Base-by-base conservation (phyloP, 805 yeast species). In the Wickerhamomyces bisporus region DNA sequence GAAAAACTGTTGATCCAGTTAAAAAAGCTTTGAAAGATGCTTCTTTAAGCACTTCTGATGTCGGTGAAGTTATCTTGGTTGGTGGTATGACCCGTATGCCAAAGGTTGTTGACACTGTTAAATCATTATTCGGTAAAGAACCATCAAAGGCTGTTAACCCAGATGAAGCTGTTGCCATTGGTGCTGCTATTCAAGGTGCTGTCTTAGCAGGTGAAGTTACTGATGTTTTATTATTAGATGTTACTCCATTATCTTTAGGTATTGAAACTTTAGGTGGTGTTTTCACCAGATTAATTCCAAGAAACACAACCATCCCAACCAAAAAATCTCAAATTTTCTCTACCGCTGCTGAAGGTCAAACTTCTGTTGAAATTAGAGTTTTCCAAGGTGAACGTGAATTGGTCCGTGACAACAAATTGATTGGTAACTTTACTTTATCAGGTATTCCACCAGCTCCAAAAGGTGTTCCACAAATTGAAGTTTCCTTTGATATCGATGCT, bases 31-130 rank as follows among this genome's bases (percentile, higher is more conserved):
- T 85, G 43, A 73, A 79, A 55, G 94, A 85, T 64, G 87, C 93
- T 6, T 77, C 73, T 31, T 62, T 85, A 49, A 67, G 76, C 30
- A 67, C 82, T 11, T 70, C 74, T 34, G 87, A 83, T 39, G 69
- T 84, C 39, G 86, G 85, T 57, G 89, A 85, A 60, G 79, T 85
- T 30, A 73, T 85, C 42, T 62, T 85, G 37, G 94, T 85, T 33
- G 94, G 94, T 49, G 94, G 94, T 53, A 85, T 85, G 94, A 82
- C 94, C 26, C 68, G 94, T 62, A 85, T 85, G 94, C 94, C 94
- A 48, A 79, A 77, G 61, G 79, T 85, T 49, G 67, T 86, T 42
- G 73, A 73, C 39, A 67, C 79, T 24, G 91, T 85, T 32, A 72
- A 71, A 53, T 65, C 68, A 9, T 53, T 80, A 29, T 85, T 85